Evolutionary conservation across 1,284 basidiomycete genomes (phyloP).

Genomic region (Athelia sp.): DNA sequence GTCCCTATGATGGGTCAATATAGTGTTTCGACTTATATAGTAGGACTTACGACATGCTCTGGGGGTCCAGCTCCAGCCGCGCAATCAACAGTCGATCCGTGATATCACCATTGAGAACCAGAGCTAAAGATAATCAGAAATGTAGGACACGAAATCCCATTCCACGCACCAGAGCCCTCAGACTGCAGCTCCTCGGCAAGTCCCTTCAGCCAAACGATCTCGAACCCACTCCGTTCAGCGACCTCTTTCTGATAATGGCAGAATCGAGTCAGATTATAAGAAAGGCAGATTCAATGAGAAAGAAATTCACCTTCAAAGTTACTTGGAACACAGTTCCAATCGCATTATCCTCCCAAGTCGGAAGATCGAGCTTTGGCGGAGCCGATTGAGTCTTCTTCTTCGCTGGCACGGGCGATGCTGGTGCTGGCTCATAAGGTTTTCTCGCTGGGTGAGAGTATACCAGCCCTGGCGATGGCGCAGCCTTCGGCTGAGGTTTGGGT

Average conservation of each 20-base stretch:
- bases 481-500: conserved; percentile 21
- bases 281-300: not conserved
- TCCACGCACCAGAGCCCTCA: conserved; percentile 38
- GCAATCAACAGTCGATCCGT: conserved; percentile 84
- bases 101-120: conserved; percentile 50
- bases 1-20: conserved; percentile 43
- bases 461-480: conserved; percentile 16
- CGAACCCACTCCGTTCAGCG: conserved; percentile 67
- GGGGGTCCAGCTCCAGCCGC: conserved; percentile 79
- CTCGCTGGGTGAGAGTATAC: conserved; percentile 16
- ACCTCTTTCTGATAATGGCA: conserved; percentile 48
- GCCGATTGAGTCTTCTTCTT: conserved; percentile 42
- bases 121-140: conserved; percentile 9
- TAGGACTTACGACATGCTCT: conserved; percentile 61
- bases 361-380: conserved; percentile 48
- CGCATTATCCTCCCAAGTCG: conserved; percentile 70
- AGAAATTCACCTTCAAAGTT: conserved; percentile 67
- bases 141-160: not conserved
- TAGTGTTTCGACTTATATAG: not conserved
- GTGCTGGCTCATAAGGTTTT: conserved; percentile 22
- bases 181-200: conserved; percentile 68
- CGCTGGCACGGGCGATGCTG: conserved; percentile 24
- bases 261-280: conserved; percentile 1
- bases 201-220: conserved; percentile 81
- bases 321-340: conserved; percentile 70